These are phyloP conservation scores for Mucuna pruriens DNA, from an alignment of 306 rosid genomes.

Conservation along the genomic window DNA sequence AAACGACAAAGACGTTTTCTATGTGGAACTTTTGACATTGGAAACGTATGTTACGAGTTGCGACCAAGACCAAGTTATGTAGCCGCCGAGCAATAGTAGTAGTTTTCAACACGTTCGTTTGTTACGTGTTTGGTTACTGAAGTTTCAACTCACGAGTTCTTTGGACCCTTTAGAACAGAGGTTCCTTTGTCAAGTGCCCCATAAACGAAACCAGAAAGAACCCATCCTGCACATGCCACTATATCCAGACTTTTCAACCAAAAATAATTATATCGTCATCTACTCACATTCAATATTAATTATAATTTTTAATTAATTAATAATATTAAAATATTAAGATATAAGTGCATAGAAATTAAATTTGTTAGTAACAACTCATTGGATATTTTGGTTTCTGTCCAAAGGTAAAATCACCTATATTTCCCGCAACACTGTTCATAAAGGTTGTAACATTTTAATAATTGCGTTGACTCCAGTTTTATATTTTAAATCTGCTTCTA, in stretches of 20 bases:
- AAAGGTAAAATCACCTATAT: too few species aligned
- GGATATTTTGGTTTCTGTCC: too few species aligned
- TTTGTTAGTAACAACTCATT: too few species aligned
- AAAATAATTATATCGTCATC: too few species aligned
- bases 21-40: slow-evolving; percentile 24
- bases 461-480: too few species aligned
- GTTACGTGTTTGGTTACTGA: slow-evolving; percentile 30
- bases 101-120: slow-evolving; percentile 26
- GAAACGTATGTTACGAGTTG: slow-evolving; percentile 15
- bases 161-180: background rate
- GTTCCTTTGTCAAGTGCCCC: background rate
- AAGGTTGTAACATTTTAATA: too few species aligned
- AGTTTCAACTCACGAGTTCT: background rate
- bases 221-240: background rate
- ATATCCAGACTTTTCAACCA: slow-evolving; percentile 10
- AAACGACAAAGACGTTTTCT: slow-evolving; percentile 37
- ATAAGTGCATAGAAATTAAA: too few species aligned
- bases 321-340: too few species aligned
- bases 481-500: too few species aligned
- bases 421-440: too few species aligned
- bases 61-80: slow-evolving; percentile 8
- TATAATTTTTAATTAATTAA: too few species aligned
- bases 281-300: too few species aligned
- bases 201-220: background rate
- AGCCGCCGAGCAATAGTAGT: slow-evolving; percentile 41